phyloP scores from a whole-genome alignment of 1,139 yeast genomes.

The Geotrichum citri-aurantii region DNA sequence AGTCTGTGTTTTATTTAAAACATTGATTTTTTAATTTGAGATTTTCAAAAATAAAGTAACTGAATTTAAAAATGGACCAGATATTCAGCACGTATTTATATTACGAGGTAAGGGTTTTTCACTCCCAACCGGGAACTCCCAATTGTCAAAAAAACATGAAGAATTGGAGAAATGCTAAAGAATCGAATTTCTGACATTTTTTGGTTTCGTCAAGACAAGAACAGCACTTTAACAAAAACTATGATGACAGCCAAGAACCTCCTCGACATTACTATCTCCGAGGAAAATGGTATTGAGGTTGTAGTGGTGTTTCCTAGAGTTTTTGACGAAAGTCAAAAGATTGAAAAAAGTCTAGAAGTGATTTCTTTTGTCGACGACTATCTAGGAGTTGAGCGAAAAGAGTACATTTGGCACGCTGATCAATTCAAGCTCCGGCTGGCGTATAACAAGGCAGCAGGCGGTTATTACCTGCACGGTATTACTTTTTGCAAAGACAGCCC shows the following conservation, averaged over 20 bases:
- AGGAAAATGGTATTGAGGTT: conserved; percentile 10
- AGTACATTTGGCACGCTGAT: conserved; percentile 13
- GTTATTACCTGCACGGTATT: conserved; percentile 15
- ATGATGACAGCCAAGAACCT: not conserved
- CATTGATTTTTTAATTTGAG: too few relatives aligned
- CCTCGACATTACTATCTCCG: conserved; percentile 10
- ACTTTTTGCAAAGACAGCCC: conserved; percentile 9
- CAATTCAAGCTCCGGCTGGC: conserved; percentile 3
- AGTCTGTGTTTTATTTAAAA: too few relatives aligned
- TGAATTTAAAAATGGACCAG: too few relatives aligned
- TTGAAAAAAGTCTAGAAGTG: not conserved
- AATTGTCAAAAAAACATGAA: not conserved
- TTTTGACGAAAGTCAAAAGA: not conserved
- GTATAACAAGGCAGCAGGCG: conserved; percentile 5
- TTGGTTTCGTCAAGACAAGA: not conserved
- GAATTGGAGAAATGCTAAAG: not conserved
- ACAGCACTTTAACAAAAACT: not conserved
- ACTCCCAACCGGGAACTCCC: not conserved
- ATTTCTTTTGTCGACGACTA: not conserved
- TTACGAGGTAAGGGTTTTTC: too few relatives aligned
- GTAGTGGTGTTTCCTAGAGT: conserved; percentile 8
- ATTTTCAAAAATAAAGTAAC: too few relatives aligned
- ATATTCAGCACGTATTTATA: too few relatives aligned
- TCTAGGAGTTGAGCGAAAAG: not conserved
- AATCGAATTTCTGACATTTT: not conserved